Base-by-base conservation (phyloP, 495 filamentous ascomycete genomes). In the Corynascus novoguineensis region DNA sequence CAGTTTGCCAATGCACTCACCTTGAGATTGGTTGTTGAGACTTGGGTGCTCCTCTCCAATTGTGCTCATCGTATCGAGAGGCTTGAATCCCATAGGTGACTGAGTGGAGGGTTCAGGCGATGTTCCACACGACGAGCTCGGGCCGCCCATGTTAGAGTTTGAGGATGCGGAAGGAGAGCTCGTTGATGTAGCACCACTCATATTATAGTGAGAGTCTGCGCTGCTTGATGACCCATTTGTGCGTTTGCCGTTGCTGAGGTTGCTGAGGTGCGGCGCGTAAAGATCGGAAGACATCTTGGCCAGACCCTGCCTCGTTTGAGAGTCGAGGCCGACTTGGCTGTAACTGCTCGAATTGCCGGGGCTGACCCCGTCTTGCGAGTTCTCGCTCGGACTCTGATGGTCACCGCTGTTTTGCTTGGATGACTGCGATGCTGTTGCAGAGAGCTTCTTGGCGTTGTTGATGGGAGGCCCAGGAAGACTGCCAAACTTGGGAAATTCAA, bases 401-500 rank as follows among this genome's bases (percentile, higher is more conserved):
- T 60, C 60, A 37, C 62, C 64, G 59, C 60, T 60, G 47, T 50
- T 62, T 21, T 40, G 58, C 50, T 62, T 53, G 11, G 65, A 59
- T 22, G 62, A 29, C 15, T 25, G 50, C 29, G 73, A 53, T 9
- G 59, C 55, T 1, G 63, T 59, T 2, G 51, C 3, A 12, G 60
- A 29, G 12, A 71, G 55, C 41, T 67, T 68, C 44, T 68, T 67
- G 32, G 58, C 45, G 3, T 37, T 51, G 53, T 73, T 83, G 60
- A 83, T 71, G 32, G 82, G 77, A n/a, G 82, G 76, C 12, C 82
- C 85, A 1, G 89, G 87, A 22, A 91, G 75, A 57, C 69, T 61
- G 37, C 93, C 93, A 68, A 97, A 96, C 69, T 86, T 89, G 54
- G 93, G 93, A 64, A 97, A 97, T 59, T 96, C 91, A 61, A 73